A percentile compares a stretch with the other conserved stretches of the same genome.
These are phyloP conservation scores for Cercospora canescens DNA, from an alignment of 2,329 filamentous ascomycete species.

Conservation along the genomic window DNA sequence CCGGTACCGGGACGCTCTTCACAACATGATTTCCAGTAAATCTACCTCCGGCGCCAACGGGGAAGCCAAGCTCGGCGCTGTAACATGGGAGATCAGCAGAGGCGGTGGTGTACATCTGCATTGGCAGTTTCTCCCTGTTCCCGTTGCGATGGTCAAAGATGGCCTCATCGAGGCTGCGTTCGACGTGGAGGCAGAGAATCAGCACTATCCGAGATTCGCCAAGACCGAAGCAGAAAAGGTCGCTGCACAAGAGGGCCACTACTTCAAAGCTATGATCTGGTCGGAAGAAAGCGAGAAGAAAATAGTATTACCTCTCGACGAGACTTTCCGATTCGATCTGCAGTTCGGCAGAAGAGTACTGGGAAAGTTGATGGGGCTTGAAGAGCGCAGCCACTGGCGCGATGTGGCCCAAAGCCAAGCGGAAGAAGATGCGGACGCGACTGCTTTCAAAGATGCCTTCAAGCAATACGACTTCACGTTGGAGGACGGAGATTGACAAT, in stretches of 20 bases:
- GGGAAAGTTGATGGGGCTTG: constrained; percentile 80
- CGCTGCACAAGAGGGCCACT: constrained; percentile 32
- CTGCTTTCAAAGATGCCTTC: constrained; percentile 78
- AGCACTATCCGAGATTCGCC: constrained; percentile 57
- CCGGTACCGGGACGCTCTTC: constrained; percentile 73
- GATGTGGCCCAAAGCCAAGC: constrained; percentile 75
- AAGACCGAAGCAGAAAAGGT: constrained; percentile 24
- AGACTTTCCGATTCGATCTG: constrained; percentile 79
- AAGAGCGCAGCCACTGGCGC: constrained; percentile 79
- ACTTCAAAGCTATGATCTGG: constrained; percentile 39
- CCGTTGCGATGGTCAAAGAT: constrained; percentile 64
- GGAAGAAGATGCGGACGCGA: constrained; percentile 78
- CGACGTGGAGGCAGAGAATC: constrained; percentile 81
- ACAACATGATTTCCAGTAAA: constrained; percentile 65
- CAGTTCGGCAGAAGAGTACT: constrained; percentile 88
- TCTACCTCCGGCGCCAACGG: constrained; percentile 40
- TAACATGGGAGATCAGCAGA: constrained; percentile 92
- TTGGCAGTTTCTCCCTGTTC: constrained; percentile 88
- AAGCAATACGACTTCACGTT: constrained; percentile 67
- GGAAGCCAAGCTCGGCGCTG: constrained; percentile 66
- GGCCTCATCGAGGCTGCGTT: constrained; percentile 87
- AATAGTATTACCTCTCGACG: constrained; percentile 71
- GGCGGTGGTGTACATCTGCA: constrained; percentile 80
- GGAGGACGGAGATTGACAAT: neutral
- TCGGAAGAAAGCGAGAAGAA: constrained; percentile 55